Evolutionary conservation across 306 rosid species (phyloP), one percentile per base, ranked within the genome.

Genomic region (Styphnolobium japonicum): DNA sequence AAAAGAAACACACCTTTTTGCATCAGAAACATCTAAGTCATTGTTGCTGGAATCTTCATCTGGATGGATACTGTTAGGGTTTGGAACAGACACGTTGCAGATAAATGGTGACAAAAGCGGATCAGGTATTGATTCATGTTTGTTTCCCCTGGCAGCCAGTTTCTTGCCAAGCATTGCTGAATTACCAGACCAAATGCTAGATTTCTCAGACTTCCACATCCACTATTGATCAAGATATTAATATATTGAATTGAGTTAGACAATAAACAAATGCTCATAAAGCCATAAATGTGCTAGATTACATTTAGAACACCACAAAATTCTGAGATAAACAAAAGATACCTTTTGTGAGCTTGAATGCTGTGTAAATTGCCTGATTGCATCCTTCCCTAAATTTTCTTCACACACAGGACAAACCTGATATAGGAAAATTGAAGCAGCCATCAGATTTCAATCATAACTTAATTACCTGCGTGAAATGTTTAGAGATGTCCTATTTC

Each of bases 321-420:
- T 42, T 81, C 76, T 52, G 31, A 57, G 43, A 57, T 71, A 22
- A 58, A 46, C 4, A n/a, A 64, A 64, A 52, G 31, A 55, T 86
- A 96, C 99, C 99, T 85, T 93, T 69, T 87, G 83, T 9, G 92
- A 88, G 87, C 75, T 89, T 23, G 93, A 78, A 77, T 93, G 96
- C 14, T 87, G 96, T 22, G 83, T 73, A 72, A 96, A 90, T 89
- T 93, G 97, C 19, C 84, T 84, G 71, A 83, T 67, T 58, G 84
- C 86, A 85, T 96, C 96, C 55, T 75, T 96, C 80, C 97, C 98
- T 14, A 91, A 78, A 81, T 81, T 87, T 52, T 86, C 93, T 36
- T 97, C 99, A 57, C 99, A 96, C 25, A 93, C 69, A 42, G 99
- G 99, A 81, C 99, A 96, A 85, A 96, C 93, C 99, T 96, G 86